Base-by-base conservation (phyloP, 2,329 filamentous ascomycete species). In the Pseudogymnoascus sp. region DNA sequence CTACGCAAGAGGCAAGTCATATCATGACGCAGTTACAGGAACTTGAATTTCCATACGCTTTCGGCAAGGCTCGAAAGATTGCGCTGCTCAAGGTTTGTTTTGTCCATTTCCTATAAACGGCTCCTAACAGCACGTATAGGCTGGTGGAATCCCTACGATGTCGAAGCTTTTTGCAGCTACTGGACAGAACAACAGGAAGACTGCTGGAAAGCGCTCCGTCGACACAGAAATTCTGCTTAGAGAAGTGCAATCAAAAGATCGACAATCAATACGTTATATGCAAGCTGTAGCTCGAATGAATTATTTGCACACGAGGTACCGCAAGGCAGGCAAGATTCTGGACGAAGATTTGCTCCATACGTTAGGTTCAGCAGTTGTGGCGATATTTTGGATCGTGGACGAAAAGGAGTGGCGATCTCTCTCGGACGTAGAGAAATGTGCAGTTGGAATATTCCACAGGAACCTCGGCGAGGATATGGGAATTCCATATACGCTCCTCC, bases 1-100 rank as follows among this genome's bases (percentile, higher is more conserved):
- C 70, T 7, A 62, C 64, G 25, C 62, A 68, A 38, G 71, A 73
- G 64, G 70, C 71, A 5, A 64, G 69, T 63, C 58, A 43, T 6
- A 72, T 72, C 7, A 64, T 71, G 22, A 60, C 35, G 3, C 62
- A 70, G 37, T 58, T 73, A 6, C 68, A 69, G 65, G 67, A 71
- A n/a, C 61, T 72, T 5, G 71, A 73, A 41, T 72, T 72, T 59
- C 71, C 71, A n/a, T 66, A 68, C 30, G 62, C 68, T 3, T 69
- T 71, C 35, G 57, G 62, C 25, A 71, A 69, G 43, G 68, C 68
- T 28, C 63, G 65, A 15, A 66, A 59, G 41, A 63, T 71, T 7
- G 65, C 70, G 14, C 60, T 72, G 4, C 18, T 43, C 39, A 43
- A 43, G 39, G 39, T 53, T 71, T 6, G 71, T 71, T 66, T 68